A percentile compares a stretch with the other conserved stretches of the same genome.
phyloP scores from a whole-genome alignment of 805 yeast genomes.

The Diddensiella caesifluorescens region DNA sequence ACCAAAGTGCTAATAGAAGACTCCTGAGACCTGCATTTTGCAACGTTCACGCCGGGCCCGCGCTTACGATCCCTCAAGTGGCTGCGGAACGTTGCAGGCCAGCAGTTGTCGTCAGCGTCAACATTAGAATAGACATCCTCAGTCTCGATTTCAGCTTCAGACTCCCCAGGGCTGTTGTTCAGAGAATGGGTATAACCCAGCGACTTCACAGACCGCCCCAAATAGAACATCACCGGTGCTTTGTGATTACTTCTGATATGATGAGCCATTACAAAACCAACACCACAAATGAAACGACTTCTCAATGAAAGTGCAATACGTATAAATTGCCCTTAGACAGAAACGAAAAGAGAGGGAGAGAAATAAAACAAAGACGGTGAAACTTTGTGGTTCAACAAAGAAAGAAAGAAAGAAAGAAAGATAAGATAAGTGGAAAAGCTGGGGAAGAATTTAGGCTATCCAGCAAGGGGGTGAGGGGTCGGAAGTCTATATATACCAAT shows the following conservation, averaged over 20 bases:
- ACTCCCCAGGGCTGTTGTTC: neutral
- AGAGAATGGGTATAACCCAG: constrained; percentile 1
- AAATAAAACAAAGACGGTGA: too few species aligned
- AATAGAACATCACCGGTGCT: neutral
- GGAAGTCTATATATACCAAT: too few species aligned
- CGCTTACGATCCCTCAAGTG: neutral
- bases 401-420: too few species aligned
- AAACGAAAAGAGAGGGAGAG: too few species aligned
- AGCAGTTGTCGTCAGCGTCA: constrained; percentile 4
- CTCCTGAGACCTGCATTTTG: neutral
- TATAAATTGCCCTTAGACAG: too few species aligned
- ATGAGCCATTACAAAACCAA: neutral
- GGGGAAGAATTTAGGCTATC: too few species aligned
- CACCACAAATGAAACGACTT: too few species aligned
- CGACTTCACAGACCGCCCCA: constrained; percentile 1
- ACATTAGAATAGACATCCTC: constrained; percentile 2
- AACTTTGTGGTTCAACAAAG: too few species aligned
- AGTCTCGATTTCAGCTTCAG: neutral
- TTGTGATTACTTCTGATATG: constrained; percentile 1
- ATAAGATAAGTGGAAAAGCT: too few species aligned
- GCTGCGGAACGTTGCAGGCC: neutral
- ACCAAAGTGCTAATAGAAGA: constrained; percentile 2
- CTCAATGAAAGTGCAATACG: too few species aligned
- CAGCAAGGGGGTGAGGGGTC: too few species aligned
- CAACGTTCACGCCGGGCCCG: neutral